These are phyloP conservation scores for Metschnikowia anglica DNA, from an alignment of 805 yeast genomes.

Conservation along the genomic window DNA sequence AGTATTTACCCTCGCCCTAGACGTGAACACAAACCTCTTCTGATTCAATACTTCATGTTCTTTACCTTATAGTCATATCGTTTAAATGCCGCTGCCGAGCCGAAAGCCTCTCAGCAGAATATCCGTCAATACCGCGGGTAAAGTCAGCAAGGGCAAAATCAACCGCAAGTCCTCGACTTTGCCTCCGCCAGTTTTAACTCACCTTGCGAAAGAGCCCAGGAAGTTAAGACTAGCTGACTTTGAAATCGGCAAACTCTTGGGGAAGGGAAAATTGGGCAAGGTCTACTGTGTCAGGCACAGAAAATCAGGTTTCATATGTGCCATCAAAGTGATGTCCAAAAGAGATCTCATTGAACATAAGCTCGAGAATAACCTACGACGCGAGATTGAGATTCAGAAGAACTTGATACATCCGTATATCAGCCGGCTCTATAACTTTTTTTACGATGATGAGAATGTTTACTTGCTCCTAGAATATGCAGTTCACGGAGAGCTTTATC, in stretches of 20 bases:
- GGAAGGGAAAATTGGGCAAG: constrained; percentile 91
- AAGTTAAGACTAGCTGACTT: constrained; percentile 54
- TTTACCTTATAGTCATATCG: too few relatives aligned
- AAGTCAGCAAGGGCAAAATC: not conserved
- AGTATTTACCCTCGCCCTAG: not conserved
- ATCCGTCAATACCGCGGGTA: constrained; percentile 5
- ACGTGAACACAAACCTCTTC: not conserved
- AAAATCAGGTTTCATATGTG: constrained; percentile 75
- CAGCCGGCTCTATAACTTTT: constrained; percentile 79
- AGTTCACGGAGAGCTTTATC: constrained; percentile 82
- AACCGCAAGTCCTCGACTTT: constrained; percentile 1
- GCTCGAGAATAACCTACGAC: constrained; percentile 78
- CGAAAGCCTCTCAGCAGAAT: constrained; percentile 8
- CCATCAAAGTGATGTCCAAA: constrained; percentile 88
- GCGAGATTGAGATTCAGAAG: constrained; percentile 91
- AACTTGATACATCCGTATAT: constrained; percentile 76
- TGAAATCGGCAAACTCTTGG: constrained; percentile 83
- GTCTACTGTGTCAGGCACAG: constrained; percentile 87
- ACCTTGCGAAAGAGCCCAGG: not conserved
- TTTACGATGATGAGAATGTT: constrained; percentile 76
- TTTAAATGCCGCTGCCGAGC: constrained; percentile 8
- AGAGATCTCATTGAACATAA: constrained; percentile 70
- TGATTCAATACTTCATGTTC: too few relatives aligned
- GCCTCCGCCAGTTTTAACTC: not conserved
- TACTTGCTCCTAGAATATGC: constrained; percentile 84